A percentile compares a stretch with the other conserved stretches of the same genome.
phyloP scores from a whole-genome alignment of 2,329 filamentous ascomycete genomes.

The Penicillium psychrosexuale region DNA sequence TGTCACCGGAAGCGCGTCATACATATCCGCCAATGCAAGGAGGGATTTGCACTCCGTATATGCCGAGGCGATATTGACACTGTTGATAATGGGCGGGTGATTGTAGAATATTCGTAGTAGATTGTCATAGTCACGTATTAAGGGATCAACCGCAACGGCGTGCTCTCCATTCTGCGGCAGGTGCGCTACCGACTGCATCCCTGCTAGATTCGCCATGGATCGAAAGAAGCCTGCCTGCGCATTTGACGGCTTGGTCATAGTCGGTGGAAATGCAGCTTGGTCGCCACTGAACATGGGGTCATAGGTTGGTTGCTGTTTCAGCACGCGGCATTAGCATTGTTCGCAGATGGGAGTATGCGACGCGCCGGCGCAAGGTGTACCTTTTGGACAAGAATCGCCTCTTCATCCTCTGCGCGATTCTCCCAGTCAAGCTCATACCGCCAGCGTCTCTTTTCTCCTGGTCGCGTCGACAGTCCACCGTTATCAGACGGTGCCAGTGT shows the following conservation, averaged over 20 bases:
- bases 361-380: slow-evolving; percentile 43
- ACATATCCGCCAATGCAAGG: slow-evolving; percentile 85
- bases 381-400: slow-evolving; percentile 85
- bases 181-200: slow-evolving; percentile 53
- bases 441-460: slow-evolving; percentile 63
- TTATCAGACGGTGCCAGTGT: slow-evolving; percentile 39
- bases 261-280: slow-evolving; percentile 47
- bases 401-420: slow-evolving; percentile 64
- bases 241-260: slow-evolving; percentile 60
- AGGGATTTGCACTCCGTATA: slow-evolving; percentile 94
- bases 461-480: slow-evolving; percentile 39
- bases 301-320: slow-evolving; percentile 33
- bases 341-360: not conserved
- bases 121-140: slow-evolving; percentile 91
- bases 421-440: slow-evolving; percentile 83
- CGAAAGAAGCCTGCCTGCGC: slow-evolving; percentile 74
- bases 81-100: slow-evolving; percentile 75
- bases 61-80: slow-evolving; percentile 83
- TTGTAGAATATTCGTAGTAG: slow-evolving; percentile 96
- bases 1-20: slow-evolving; percentile 83
- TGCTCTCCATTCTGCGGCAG: slow-evolving; percentile 52
- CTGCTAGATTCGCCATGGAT: slow-evolving; percentile 75
- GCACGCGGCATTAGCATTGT: slow-evolving; percentile 11
- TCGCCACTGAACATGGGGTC: slow-evolving; percentile 58
- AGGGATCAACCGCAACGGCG: slow-evolving; percentile 63